These are phyloP conservation scores for Fusarium veterinarium DNA, from an alignment of 2,329 filamentous ascomycete species.

Conservation along the genomic window DNA sequence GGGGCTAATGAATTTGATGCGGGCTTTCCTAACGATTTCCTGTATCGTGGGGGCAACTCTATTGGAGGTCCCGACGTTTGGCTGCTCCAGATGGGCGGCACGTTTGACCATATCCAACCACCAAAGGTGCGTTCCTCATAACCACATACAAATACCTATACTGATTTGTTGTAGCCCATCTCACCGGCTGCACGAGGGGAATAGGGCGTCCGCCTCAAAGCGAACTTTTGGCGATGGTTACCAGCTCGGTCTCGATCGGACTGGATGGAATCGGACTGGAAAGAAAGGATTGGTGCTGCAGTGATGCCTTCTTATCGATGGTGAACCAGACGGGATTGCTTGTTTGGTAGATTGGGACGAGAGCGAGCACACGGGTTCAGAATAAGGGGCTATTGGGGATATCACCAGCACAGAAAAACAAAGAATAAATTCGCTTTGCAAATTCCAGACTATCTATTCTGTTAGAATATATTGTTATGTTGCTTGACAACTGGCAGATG, in stretches of 20 bases:
- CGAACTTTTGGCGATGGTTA: constrained; percentile 50
- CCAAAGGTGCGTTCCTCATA: constrained; percentile 47
- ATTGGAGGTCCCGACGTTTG: constrained; percentile 56
- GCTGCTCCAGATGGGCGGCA: constrained; percentile 59
- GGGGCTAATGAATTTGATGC: constrained; percentile 69
- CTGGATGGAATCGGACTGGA: constrained; percentile 18
- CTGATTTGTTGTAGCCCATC: constrained; percentile 52
- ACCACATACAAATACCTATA: not conserved
- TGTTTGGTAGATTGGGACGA: not conserved
- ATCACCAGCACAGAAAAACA: not conserved
- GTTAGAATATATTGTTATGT: not conserved
- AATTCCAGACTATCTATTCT: not conserved
- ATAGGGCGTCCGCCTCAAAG: constrained; percentile 53
- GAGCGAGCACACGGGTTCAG: not conserved
- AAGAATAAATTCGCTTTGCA: not conserved
- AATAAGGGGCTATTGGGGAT: not conserved
- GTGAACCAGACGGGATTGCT: not conserved
- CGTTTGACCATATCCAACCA: constrained; percentile 62
- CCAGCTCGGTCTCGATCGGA: constrained; percentile 28
- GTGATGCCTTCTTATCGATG: constrained; percentile 15
- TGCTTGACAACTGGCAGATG: not conserved
- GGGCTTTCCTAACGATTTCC: constrained; percentile 74
- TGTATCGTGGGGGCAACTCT: constrained; percentile 57
- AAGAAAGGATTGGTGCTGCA: constrained; percentile 2
- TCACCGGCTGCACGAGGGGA: constrained; percentile 53